These are phyloP conservation scores for Ceratocystis variospora DNA, from an alignment of 2,329 filamentous ascomycete genomes.

Conservation along the genomic window DNA sequence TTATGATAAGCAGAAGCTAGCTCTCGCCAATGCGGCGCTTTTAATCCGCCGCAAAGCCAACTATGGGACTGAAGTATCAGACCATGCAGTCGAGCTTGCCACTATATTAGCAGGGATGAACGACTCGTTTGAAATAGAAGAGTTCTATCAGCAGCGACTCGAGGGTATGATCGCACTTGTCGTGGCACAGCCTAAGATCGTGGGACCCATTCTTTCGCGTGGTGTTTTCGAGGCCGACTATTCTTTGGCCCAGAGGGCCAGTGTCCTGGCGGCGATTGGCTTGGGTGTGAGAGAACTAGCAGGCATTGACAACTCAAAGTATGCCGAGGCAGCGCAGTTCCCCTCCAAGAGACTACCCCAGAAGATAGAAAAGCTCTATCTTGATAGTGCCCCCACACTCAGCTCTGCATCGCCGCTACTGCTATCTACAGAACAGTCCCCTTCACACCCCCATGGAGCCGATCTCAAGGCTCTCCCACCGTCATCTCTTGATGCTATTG, in stretches of 20 bases:
- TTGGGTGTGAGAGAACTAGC: slow-evolving; percentile 73
- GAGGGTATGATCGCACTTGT: slow-evolving; percentile 74
- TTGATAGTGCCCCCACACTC: slow-evolving; percentile 25
- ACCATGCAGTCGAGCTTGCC: slow-evolving; percentile 71
- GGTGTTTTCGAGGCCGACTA: slow-evolving; percentile 88
- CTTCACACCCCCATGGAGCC: slow-evolving; percentile 24
- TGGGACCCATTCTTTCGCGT: slow-evolving; percentile 72
- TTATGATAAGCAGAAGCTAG: slow-evolving; percentile 72
- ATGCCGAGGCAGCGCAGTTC: slow-evolving; percentile 44
- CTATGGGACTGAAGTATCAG: slow-evolving; percentile 76
- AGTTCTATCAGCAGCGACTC: slow-evolving; percentile 61
- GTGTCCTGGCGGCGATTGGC: slow-evolving; percentile 69
- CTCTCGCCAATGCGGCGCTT: slow-evolving; percentile 58
- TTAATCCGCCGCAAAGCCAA: slow-evolving; percentile 79
- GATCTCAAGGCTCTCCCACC: slow-evolving; percentile 38
- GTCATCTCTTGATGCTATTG: slow-evolving; percentile 54
- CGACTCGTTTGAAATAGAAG: slow-evolving; percentile 68
- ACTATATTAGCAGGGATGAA: slow-evolving; percentile 64
- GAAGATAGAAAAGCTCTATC: slow-evolving; percentile 59
- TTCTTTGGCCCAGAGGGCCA: slow-evolving; percentile 69
- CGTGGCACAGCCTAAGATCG: slow-evolving; percentile 57
- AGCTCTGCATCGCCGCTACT: slow-evolving; percentile 15
- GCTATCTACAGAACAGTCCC: background rate
- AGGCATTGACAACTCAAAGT: slow-evolving; percentile 50
- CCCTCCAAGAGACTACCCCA: slow-evolving; percentile 68